Conservation (phyloP, 306 rosid genomes). For the Lathyrus tuberosus region DNA sequence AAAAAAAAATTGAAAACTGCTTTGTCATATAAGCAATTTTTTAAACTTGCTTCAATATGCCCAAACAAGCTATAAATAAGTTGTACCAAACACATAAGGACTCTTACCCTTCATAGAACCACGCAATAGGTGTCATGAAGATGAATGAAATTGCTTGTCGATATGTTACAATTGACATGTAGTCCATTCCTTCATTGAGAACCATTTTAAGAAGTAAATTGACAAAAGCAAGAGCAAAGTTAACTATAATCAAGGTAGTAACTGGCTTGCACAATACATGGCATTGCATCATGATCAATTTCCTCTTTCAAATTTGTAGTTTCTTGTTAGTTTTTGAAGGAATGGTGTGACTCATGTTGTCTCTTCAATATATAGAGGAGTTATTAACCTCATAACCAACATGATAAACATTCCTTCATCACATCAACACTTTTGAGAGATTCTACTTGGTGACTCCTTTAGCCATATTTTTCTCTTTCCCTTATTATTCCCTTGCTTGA, state of each 20-base stretch:
- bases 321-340: slow-evolving; percentile 17
- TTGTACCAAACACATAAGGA: neutral
- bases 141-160: slow-evolving; percentile 63
- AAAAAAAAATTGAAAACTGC: slow-evolving; percentile 5
- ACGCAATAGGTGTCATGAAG: slow-evolving; percentile 76
- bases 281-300: slow-evolving; percentile 40
- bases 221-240: slow-evolving; percentile 65
- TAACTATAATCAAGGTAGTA: slow-evolving; percentile 60
- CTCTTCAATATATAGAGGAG: slow-evolving; percentile 42
- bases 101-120: slow-evolving; percentile 62
- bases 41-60: neutral
- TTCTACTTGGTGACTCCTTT: slow-evolving; percentile 7
- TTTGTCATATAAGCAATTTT: no score
- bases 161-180: slow-evolving; percentile 57
- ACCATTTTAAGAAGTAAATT: slow-evolving; percentile 76
- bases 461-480: slow-evolving; percentile 29
- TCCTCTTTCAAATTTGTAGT: neutral
- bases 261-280: slow-evolving; percentile 57
- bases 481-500: slow-evolving; percentile 5
- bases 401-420: slow-evolving; percentile 40
- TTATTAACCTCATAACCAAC: slow-evolving; percentile 26
- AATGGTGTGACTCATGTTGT: slow-evolving; percentile 25
- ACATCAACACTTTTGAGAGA: slow-evolving; percentile 26
- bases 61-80: neutral
- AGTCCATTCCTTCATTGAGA: slow-evolving; percentile 63